A percentile compares a stretch with the other conserved stretches of the same genome.
phyloP scores from a whole-genome alignment of 768 basidiomycete genomes.

The Rhizopogon vesiculosus region DNA sequence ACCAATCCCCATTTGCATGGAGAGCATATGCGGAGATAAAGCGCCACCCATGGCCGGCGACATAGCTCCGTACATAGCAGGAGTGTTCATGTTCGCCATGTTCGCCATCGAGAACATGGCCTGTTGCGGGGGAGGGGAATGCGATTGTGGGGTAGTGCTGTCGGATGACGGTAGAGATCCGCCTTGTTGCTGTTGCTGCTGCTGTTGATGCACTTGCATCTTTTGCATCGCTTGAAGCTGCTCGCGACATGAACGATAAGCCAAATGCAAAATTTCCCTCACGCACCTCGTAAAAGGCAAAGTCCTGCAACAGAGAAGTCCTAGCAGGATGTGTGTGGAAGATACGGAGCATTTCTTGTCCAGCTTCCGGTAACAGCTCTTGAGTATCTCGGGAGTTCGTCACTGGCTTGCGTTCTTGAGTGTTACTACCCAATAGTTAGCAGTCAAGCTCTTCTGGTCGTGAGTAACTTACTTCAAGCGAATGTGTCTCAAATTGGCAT shows the following conservation, averaged over 20 bases:
- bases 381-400: slow-evolving; percentile 98
- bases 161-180: slow-evolving; percentile 23
- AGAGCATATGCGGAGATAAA: slow-evolving; percentile 28
- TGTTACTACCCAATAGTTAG: slow-evolving; percentile 61
- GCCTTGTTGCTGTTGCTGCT: slow-evolving; percentile 14
- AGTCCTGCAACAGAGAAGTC: slow-evolving; percentile 91
- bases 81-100: slow-evolving; percentile 31
- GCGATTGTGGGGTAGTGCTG: slow-evolving; percentile 28
- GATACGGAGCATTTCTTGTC: slow-evolving; percentile 94
- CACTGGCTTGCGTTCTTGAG: slow-evolving; percentile 96
- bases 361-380: slow-evolving; percentile 92
- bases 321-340: slow-evolving; percentile 91
- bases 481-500: slow-evolving; percentile 85
- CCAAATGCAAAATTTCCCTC: neutral
- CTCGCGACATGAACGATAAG: neutral
- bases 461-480: slow-evolving; percentile 57
- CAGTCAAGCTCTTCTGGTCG: neutral
- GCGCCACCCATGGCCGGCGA: slow-evolving; percentile 24
- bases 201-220: slow-evolving; percentile 26
- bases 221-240: slow-evolving; percentile 89
- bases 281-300: slow-evolving; percentile 84
- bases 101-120: slow-evolving; percentile 41
- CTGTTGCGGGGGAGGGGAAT: slow-evolving; percentile 39
- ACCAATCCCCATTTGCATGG: slow-evolving; percentile 48
- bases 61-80: slow-evolving; percentile 30